Conservation (phyloP, 345 rosid species). For the Heritiera littoralis region DNA sequence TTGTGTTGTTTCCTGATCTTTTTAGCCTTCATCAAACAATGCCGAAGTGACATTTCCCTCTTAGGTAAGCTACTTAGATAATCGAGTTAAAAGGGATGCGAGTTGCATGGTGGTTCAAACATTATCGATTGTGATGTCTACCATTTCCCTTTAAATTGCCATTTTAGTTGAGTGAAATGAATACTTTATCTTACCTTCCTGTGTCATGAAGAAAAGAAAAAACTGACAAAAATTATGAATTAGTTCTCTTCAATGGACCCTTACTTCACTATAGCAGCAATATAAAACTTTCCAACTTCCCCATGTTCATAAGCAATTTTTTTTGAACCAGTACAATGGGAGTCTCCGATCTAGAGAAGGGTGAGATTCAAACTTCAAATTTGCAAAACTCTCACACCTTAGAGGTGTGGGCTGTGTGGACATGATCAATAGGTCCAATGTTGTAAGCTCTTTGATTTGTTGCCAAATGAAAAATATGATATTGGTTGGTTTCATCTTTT, state of each 20-base stretch:
- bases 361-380: too few species aligned
- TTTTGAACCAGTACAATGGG: too few species aligned
- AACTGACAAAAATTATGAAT: background rate
- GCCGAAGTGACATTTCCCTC: too few species aligned
- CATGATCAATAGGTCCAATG: too few species aligned
- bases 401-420: too few species aligned
- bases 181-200: background rate
- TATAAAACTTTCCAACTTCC: too few species aligned
- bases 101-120: background rate
- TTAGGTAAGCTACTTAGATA: background rate
- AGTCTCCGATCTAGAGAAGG: too few species aligned
- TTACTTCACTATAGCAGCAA: background rate
- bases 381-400: too few species aligned
- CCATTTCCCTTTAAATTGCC: background rate
- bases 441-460: too few species aligned
- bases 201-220: background rate
- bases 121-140: background rate
- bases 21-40: too few species aligned
- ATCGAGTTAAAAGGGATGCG: background rate
- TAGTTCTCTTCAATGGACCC: background rate
- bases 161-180: background rate
- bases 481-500: conserved; percentile 7
- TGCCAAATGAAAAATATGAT: too few species aligned
- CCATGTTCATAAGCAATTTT: background rate
- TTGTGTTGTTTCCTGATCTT: too few species aligned